Percentiles rank a stretch among this genome's conserved stretches.
These are phyloP conservation scores for Fusarium sacchari DNA, from an alignment of 2,329 filamentous ascomycete genomes.

Conservation along the genomic window DNA sequence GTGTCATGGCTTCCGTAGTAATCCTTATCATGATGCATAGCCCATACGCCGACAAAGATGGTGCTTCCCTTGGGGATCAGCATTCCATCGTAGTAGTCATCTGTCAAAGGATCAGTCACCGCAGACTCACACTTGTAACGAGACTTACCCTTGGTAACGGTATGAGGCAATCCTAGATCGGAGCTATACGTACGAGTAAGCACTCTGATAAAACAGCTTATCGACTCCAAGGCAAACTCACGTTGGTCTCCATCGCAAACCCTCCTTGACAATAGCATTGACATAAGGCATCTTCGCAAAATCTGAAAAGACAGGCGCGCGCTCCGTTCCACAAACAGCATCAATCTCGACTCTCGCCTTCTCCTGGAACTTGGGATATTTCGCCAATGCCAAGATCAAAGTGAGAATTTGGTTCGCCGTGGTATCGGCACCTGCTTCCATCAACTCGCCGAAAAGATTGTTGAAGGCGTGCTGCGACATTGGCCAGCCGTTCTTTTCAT, in stretches of 20 bases:
- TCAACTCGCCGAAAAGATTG: neutral
- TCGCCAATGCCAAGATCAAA: neutral
- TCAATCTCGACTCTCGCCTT: neutral
- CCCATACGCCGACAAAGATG: neutral
- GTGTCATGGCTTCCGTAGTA: neutral
- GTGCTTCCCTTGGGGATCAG: neutral
- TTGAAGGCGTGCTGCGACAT: neutral
- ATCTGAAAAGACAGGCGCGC: neutral
- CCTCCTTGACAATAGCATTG: neutral
- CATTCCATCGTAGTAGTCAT: neutral
- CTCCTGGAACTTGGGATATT: neutral
- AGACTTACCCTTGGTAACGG: neutral
- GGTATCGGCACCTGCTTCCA: neutral
- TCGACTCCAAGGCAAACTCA: rapidly evolving
- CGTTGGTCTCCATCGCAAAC: neutral
- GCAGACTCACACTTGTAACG: too few species aligned
- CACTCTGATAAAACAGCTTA: neutral
- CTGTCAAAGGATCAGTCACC: neutral
- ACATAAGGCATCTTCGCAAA: neutral
- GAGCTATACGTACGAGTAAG: neutral
- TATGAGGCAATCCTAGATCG: neutral
- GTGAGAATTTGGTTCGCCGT: neutral
- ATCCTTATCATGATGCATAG: neutral
- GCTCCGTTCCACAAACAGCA: neutral
- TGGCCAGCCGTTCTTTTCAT: neutral